A percentile compares a stretch with the other conserved stretches of the same genome.
phyloP scores from a whole-genome alignment of 192 early-diverging fungal species.

The Funneliformis mosseae region DNA sequence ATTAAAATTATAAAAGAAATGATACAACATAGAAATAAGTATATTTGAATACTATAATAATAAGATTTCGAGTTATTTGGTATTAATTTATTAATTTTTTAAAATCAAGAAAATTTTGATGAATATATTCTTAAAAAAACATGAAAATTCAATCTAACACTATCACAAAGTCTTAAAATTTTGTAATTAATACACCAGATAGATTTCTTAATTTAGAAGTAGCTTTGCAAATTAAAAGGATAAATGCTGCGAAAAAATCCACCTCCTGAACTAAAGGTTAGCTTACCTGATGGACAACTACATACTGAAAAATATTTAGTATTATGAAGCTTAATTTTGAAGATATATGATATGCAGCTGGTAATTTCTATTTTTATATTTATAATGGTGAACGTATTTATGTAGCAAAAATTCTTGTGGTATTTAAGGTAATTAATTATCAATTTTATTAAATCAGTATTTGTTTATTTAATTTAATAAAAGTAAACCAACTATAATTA shows the following conservation, averaged over 20 bases:
- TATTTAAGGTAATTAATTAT: background rate
- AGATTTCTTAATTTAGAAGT: background rate
- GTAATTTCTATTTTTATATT: background rate
- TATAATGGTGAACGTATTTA: background rate
- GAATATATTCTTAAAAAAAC: constrained; percentile 2
- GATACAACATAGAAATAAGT: background rate
- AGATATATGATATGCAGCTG: background rate
- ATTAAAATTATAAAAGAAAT: constrained; percentile 14
- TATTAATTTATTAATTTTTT: too few species aligned
- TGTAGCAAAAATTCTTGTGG: background rate
- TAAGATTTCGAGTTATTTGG: too few species aligned
- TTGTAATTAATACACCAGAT: background rate
- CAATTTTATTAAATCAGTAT: background rate
- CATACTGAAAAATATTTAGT: constrained; percentile 1
- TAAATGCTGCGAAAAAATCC: background rate
- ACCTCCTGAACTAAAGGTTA: background rate
- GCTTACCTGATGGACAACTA: background rate
- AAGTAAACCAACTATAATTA: background rate
- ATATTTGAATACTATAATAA: too few species aligned
- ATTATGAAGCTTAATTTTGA: background rate
- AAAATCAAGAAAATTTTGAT: constrained; percentile 3
- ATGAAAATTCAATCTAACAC: background rate
- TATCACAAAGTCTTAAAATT: background rate
- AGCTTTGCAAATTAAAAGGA: too few species aligned
- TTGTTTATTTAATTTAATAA: background rate